Evolutionary conservation across 176 grass and related monocot species (phyloP).

Genomic region (Musa beccarii): DNA sequence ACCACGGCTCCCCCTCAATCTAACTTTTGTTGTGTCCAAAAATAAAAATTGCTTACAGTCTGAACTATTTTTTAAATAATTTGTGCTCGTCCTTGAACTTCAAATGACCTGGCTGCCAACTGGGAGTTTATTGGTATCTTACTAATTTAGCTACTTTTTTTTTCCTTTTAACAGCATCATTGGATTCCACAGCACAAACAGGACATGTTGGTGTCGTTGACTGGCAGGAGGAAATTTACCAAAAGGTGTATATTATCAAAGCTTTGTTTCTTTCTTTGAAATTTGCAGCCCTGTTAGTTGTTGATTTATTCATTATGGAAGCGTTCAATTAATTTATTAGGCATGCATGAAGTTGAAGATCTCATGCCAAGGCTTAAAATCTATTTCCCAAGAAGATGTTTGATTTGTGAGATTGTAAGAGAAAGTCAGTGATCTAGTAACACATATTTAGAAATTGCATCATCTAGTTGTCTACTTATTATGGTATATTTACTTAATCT

Average conservation of each 20-base stretch:
- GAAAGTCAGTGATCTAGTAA: no score
- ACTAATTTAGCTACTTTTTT: not conserved
- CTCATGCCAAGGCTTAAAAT: no score
- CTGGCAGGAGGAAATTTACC: conserved; percentile 61
- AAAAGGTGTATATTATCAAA: conserved; percentile 38
- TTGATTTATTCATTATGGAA: not conserved
- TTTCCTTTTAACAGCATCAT: conserved; percentile 47
- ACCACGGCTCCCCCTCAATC: no score
- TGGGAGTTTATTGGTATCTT: conserved; percentile 11
- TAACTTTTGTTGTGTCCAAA: no score
- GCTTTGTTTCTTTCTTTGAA: not conserved
- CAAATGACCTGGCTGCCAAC: conserved; percentile 17
- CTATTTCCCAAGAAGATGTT: not conserved
- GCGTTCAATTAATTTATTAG: no score
- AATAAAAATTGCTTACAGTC: no score
- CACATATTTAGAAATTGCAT: not conserved
- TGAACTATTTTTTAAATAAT: not conserved
- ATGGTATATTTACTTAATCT: not conserved
- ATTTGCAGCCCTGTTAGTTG: not conserved
- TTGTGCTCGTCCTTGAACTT: not conserved
- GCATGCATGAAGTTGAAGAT: no score
- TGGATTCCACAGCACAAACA: conserved; percentile 65
- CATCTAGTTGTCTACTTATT: not conserved
- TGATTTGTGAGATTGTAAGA: not conserved
- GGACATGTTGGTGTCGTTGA: conserved; percentile 35